Evolutionary conservation across 345 rosid species (phyloP).

Genomic region (Melaleuca alternifolia): DNA sequence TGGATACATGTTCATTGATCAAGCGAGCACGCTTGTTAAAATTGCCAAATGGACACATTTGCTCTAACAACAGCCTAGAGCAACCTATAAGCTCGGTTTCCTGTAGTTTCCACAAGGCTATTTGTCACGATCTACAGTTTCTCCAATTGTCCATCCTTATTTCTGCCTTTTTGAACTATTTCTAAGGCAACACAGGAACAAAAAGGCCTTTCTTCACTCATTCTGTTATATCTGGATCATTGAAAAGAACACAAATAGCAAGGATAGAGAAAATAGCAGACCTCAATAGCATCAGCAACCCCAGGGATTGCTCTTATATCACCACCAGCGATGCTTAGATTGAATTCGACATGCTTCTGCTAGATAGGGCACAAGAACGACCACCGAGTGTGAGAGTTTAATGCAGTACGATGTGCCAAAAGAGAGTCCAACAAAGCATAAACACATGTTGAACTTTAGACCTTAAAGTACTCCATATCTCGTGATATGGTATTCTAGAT

Average conservation of each 20-base stretch:
- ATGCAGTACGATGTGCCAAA: not conserved
- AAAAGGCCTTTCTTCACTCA: not conserved
- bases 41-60: not conserved
- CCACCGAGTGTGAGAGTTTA: not conserved
- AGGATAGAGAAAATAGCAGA: slow-evolving; percentile 10
- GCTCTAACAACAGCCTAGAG: not conserved
- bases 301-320: slow-evolving; percentile 80
- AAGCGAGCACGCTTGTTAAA: not conserved
- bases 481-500: not conserved
- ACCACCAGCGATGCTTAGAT: slow-evolving; percentile 68
- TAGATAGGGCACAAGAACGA: not conserved
- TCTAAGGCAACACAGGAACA: not conserved
- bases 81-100: not conserved
- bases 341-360: slow-evolving; percentile 78
- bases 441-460: not conserved
- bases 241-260: not conserved
- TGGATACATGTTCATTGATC: not conserved
- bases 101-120: not conserved
- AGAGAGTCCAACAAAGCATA: not conserved
- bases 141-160: not conserved
- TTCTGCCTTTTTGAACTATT: not conserved
- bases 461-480: not conserved
- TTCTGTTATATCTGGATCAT: not conserved
- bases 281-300: slow-evolving; percentile 80
- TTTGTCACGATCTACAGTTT: not conserved